Evolutionary conservation across 768 basidiomycete genomes (phyloP), one percentile per base, ranked within the genome.

Genomic region (Suillus ampliporus): DNA sequence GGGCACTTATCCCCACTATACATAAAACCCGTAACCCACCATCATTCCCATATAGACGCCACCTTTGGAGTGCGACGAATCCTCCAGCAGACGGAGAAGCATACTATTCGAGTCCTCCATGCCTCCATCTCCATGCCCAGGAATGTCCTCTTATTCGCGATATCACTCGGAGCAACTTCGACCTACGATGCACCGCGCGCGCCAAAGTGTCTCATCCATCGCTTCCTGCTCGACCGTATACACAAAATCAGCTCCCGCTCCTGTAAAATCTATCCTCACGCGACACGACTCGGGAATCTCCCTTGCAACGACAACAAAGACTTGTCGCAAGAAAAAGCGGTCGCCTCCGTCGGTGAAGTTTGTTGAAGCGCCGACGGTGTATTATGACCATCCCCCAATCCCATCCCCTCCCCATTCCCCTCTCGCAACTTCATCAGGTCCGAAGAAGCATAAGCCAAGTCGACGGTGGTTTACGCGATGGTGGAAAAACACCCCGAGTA

Each of bases 271-370:
- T 5, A 89, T 89, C 61, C 80, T 90, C 46, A 79, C 85, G 44
- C 84, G 80, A 59, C 81, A 80, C 65, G 79, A 72, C 61, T 81
- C 81, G 26, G 86, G 82, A 44, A 72, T 84, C 56, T 85, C 84
- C 7, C 83, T 77, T 65, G 65, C 69, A 57, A 73, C 71, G 19
- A 73, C 73, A 37, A 70, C 79, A 28, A 66, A 62, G 44, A 67
- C 66, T 28, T 54, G 63, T 14, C 66, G 74, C 19, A 69, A 64
- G 62, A 78, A 69, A 65, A 77, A 53, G 34, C 76, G 74, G n/a
- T 71, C 74, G 8, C 66, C 77, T 13, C 69, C 76, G 58, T 89
- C 86, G 38, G 90, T 91, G 56, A 91, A 89, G 66, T 91, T 91
- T 64, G 86, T 86, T 34, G 88, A 89, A 61, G 78, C 80, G 58